phyloP scores from a whole-genome alignment of 2,329 filamentous ascomycete species.

The Talaromyces sp. region DNA sequence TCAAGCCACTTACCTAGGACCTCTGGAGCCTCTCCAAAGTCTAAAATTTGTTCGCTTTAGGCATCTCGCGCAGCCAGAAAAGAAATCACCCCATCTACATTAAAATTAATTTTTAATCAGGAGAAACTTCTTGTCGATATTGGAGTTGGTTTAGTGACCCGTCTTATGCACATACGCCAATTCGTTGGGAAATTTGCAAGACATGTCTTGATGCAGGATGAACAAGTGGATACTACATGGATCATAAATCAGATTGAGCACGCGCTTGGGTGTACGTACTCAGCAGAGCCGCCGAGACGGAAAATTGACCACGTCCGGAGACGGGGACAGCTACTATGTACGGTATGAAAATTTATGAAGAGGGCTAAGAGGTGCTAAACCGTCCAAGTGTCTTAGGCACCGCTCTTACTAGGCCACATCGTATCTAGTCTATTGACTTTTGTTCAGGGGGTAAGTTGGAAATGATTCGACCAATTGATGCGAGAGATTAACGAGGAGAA shows the following conservation, averaged over 20 bases:
- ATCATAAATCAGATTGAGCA: not conserved
- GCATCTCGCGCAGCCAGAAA: not conserved
- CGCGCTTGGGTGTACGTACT: not conserved
- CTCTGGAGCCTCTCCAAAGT: not conserved
- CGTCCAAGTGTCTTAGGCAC: not conserved
- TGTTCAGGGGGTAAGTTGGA: not conserved
- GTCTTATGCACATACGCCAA: not conserved
- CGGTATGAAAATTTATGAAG: not conserved
- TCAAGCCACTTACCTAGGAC: not conserved
- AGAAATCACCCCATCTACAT: not conserved
- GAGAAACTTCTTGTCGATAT: not conserved
- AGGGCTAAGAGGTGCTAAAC: not conserved
- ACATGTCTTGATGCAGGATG: constrained; percentile 1
- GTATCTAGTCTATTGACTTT: not conserved
- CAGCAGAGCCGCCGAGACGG: not conserved
- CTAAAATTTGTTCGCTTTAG: not conserved
- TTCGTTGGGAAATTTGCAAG: not conserved
- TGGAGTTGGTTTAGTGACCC: not conserved
- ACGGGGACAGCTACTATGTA: not conserved
- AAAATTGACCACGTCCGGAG: not conserved
- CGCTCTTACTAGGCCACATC: not conserved
- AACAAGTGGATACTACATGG: not conserved
- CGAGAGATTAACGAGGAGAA: not conserved
- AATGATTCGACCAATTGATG: not conserved
- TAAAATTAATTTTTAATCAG: not conserved